Base-by-base conservation (phyloP, 179 eudicot genomes). In the Beta macrorhiza region DNA sequence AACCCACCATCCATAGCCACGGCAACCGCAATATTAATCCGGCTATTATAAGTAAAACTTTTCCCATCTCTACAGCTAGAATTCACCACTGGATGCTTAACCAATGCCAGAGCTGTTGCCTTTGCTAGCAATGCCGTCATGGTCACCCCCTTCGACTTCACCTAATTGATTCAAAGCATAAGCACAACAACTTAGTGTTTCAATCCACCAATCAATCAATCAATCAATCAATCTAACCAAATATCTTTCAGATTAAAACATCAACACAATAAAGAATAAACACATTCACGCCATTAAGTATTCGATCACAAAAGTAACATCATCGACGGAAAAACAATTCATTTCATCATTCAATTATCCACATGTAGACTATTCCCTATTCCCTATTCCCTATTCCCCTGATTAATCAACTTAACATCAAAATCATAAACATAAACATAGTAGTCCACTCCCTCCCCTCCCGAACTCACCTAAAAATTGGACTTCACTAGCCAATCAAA, bases 1-100 rank as follows among this genome's bases (percentile, higher is more conserved):
- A 96, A 85, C 20, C 99, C 99, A 83, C 94, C 98, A 83, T 94
- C 95, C 1, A 91, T 90, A 19, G 99, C 99, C 82, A 96, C 99
- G 16, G 97, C 98, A 80, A 91, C 94, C 0, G 99, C 98, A 83
- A 96, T 88, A 87, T 96, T 95, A 83, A 95, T 91, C 64, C 87
- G 91, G 22, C 93, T 91, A 75, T 93, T 93, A 70, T 95, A 91
- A 37, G 97, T 93, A 72, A 95, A 95, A 84, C 98, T 95, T 85
- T 92, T 95, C 5, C 98, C 98, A 78, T 95, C 98, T 87, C 97
- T 90, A 85, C 99, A 96, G 80, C 98, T 94, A 6, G 99, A 92
- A 82, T 94, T 94, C 82, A 96, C 93, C 81, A 91, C 97, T 0
- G 97, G 97, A 77, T 94, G 94, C 83, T 92, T 81, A 67, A 84